Conservation (phyloP, 1,284 basidiomycete species). For the Malassezia cuniculi region DNA sequence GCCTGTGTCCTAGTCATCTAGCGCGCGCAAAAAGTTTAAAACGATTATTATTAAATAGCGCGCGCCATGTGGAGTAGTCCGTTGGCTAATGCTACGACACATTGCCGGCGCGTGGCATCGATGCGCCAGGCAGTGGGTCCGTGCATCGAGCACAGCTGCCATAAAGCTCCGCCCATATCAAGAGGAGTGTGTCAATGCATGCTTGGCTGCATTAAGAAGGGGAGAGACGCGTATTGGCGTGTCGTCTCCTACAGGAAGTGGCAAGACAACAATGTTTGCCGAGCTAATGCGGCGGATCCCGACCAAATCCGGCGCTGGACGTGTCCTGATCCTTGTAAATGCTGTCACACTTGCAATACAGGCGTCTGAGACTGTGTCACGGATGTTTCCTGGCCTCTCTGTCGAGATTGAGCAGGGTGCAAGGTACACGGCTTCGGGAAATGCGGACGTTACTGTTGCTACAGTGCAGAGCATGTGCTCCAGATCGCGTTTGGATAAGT, state of each 20-base stretch:
- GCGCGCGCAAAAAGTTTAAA: too few relatives aligned
- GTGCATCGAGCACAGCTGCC: too few relatives aligned
- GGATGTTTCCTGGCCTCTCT: conserved; percentile 58
- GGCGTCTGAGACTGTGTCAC: conserved; percentile 60
- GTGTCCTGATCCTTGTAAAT: conserved; percentile 70
- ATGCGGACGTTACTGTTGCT: conserved; percentile 75
- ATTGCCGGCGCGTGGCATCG: too few relatives aligned
- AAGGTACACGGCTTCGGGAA: conserved; percentile 62
- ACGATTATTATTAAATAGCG: too few relatives aligned
- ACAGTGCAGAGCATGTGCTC: conserved; percentile 78
- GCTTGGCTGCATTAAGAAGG: conserved; percentile 58
- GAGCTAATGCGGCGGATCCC: conserved; percentile 29
- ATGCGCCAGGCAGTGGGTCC: too few relatives aligned
- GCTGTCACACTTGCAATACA: conserved; percentile 77
- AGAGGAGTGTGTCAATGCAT: conserved; percentile 66
- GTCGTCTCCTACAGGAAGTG: conserved; percentile 67
- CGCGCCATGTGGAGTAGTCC: too few relatives aligned
- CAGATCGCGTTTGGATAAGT: conserved; percentile 60
- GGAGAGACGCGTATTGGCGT: conserved; percentile 68
- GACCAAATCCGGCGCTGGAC: conserved; percentile 30
- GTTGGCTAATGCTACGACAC: too few relatives aligned
- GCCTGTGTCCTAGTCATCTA: too few relatives aligned
- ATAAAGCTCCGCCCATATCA: conserved; percentile 61
- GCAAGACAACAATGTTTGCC: conserved; percentile 77
- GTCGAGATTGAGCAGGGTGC: conserved; percentile 85